Evolutionary conservation across 176 grass and related monocot genomes (phyloP).

Genomic region (Bothriochloa decipiens): DNA sequence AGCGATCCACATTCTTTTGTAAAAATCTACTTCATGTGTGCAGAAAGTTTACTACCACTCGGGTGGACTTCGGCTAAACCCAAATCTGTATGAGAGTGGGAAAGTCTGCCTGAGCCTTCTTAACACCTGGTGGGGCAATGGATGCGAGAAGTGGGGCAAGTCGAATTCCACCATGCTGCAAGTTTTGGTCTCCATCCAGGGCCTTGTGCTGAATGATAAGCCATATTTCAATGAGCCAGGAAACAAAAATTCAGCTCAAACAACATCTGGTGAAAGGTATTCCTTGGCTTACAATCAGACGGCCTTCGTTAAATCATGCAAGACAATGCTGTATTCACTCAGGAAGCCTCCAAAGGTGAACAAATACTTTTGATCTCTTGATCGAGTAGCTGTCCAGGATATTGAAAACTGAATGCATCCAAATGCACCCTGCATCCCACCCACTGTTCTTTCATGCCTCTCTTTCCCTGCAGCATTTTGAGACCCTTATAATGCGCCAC

Average conservation of each 20-base stretch:
- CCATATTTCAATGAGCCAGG: constrained; percentile 81
- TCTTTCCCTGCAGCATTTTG: constrained; percentile 63
- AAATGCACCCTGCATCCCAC: background rate
- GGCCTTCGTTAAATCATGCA: constrained; percentile 62
- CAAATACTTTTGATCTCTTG: background rate
- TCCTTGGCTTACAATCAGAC: constrained; percentile 72
- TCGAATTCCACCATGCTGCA: constrained; percentile 74
- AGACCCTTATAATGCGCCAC: constrained; percentile 47
- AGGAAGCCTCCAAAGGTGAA: constrained; percentile 64
- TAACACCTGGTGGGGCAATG: constrained; percentile 78
- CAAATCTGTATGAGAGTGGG: constrained; percentile 73
- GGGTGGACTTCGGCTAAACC: constrained; percentile 74
- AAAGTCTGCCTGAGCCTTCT: constrained; percentile 85
- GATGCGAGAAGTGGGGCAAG: constrained; percentile 73
- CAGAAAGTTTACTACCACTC: constrained; percentile 81
- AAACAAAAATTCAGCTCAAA: constrained; percentile 45
- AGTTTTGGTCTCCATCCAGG: constrained; percentile 77
- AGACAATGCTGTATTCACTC: constrained; percentile 71
- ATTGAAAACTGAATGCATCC: background rate
- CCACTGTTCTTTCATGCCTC: background rate
- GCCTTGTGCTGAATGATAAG: constrained; percentile 74
- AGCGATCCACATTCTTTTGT: background rate
- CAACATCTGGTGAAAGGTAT: constrained; percentile 54
- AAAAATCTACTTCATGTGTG: constrained; percentile 14
- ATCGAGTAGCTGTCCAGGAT: background rate